Base-by-base conservation (phyloP, 1,284 basidiomycete genomes). In the Trichosporon coremiiforme region DNA sequence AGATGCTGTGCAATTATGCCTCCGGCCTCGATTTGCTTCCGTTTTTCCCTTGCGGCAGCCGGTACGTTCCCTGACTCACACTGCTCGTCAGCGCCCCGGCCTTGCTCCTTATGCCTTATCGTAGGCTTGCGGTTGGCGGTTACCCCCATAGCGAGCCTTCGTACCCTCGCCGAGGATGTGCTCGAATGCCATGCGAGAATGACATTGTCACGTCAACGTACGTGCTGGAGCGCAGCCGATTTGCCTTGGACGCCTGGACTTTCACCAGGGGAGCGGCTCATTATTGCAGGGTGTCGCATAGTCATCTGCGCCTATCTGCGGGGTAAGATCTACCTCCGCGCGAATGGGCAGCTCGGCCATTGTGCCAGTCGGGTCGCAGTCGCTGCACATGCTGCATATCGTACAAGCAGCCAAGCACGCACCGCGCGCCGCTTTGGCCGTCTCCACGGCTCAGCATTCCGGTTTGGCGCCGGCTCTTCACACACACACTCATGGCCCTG, bases 91-190 rank as follows among this genome's bases (percentile, higher is more conserved):
- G 20, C 50, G 50, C 50, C 20, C 50, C 12, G 50, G 50, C 50
- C 50, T 53, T 53, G 50, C 50, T 53, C 50, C 50, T 53, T 29
- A 31, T 57, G 55, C n/a, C 55, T 29, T 31, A 20, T 57, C 55
- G 55, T 31, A 1, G 13, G 29, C 29, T 31, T 57, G 55, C 55
- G 55, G 55, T 31, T 29, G 25, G 29, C 13, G 55, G 55, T 3
- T 15, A 17, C 5, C 55, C 25, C 13, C 29, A 15, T 57, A 15
- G 7, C 41, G 41, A 45, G 15, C 15, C 15, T 45, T n/a, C n/a
- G n/a, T n/a, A n/a, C n/a, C n/a, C 41, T 31, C 57, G 57, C 31
- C 57, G 57, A 35, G 15, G 57, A 31, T 15, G 9, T 13, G 45
- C 45, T n/a, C n/a, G 17, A 47, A n/a, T n/a, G 45, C 45, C 17